Conservation (phyloP, 805 yeast species). For the Saitoella complicata region DNA sequence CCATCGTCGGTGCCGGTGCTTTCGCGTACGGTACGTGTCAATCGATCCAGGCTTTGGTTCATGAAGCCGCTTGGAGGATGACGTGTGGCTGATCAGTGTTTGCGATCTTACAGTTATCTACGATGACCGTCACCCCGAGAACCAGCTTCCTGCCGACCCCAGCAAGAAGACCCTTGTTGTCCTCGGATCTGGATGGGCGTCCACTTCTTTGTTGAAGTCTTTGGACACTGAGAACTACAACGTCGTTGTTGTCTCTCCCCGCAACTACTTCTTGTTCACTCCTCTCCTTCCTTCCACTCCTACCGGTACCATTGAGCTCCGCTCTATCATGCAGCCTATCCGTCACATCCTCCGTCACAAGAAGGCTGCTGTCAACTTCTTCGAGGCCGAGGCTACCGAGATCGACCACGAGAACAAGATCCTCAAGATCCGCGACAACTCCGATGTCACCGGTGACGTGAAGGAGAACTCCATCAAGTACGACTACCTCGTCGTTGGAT, state of each 20-base stretch:
- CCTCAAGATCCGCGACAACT: conserved; percentile 32
- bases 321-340: conserved; percentile 89
- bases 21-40: too few relatives aligned
- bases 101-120: too few relatives aligned
- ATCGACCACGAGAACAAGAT: conserved; percentile 58
- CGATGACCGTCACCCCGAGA: too few relatives aligned
- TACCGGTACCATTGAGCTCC: conserved; percentile 72
- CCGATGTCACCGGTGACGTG: conserved; percentile 20
- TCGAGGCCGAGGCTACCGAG: conserved; percentile 79
- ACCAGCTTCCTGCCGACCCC: conserved; percentile 27
- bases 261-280: conserved; percentile 85
- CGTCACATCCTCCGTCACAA: conserved; percentile 65
- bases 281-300: conserved; percentile 93
- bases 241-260: conserved; percentile 78
- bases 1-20: too few relatives aligned
- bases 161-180: conserved; percentile 39
- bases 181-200: conserved; percentile 85
- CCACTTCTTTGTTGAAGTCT: conserved; percentile 66
- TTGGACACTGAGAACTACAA: conserved; percentile 77
- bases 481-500: conserved; percentile 80
- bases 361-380: conserved; percentile 61
- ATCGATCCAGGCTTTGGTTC: too few relatives aligned
- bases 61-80: too few relatives aligned
- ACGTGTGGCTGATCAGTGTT: too few relatives aligned
- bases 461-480: conserved; percentile 37